These are phyloP conservation scores for Colletotrichum echinochloae DNA, from an alignment of 2,329 filamentous ascomycete genomes.

Conservation along the genomic window DNA sequence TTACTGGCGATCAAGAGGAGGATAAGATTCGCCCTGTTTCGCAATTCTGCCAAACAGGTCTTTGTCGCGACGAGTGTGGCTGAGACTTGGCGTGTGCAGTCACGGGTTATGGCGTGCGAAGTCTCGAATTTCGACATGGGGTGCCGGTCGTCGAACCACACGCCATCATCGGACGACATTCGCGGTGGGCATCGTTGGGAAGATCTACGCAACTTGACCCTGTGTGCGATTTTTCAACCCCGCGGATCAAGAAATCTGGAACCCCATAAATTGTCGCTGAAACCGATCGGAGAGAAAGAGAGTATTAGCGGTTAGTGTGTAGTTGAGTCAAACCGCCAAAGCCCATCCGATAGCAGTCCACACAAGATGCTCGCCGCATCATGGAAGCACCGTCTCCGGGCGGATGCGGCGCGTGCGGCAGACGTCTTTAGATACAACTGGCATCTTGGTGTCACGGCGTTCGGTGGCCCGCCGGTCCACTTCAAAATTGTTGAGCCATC, in stretches of 20 bases:
- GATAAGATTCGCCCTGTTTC: not conserved
- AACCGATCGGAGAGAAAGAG: not conserved
- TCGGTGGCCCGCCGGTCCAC: conserved; percentile 75
- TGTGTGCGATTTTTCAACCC: not conserved
- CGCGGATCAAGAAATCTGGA: not conserved
- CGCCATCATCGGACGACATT: not conserved
- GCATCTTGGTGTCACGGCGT: conserved; percentile 72
- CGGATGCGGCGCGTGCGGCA: not conserved
- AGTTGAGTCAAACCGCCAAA: not conserved
- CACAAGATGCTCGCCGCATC: conserved; percentile 7
- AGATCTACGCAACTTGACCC: conserved; percentile 3
- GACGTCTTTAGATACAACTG: conserved; percentile 51
- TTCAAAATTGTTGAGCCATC: conserved; percentile 66
- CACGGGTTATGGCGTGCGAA: conserved; percentile 34
- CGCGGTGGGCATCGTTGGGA: not conserved
- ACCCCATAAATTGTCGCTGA: not conserved
- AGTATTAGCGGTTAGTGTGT: too few relatives aligned
- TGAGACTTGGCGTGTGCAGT: conserved; percentile 24
- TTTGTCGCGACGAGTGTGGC: not conserved
- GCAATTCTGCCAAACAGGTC: not conserved
- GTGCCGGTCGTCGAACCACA: not conserved
- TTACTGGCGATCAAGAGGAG: not conserved
- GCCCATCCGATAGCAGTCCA: not conserved
- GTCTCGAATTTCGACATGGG: not conserved
- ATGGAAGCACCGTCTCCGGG: conserved; percentile 14